Conservation (phyloP, 495 filamentous ascomycete species). For the Aspergillus affinis region DNA sequence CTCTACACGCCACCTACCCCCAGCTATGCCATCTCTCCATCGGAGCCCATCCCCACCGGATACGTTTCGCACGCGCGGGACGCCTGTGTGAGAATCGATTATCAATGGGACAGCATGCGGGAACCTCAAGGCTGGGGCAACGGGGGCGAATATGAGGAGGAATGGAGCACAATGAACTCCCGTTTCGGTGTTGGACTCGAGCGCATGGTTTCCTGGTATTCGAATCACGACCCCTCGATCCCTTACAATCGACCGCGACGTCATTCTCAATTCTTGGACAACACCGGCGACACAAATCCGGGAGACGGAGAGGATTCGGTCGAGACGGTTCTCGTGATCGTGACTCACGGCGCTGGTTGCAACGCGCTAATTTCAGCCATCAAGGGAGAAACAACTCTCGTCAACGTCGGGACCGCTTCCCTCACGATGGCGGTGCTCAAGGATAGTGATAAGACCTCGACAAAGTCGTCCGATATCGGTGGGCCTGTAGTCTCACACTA, state of each 20-base stretch:
- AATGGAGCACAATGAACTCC: conserved; percentile 93
- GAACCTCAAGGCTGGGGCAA: conserved; percentile 74
- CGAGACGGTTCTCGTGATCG: conserved; percentile 82
- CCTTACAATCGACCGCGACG: conserved; percentile 13
- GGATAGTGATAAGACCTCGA: conserved; percentile 35
- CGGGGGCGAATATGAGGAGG: conserved; percentile 85
- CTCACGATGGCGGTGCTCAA: conserved; percentile 85
- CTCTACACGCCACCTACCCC: conserved; percentile 75
- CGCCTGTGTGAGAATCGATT: conserved; percentile 81
- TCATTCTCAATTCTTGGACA: conserved; percentile 4
- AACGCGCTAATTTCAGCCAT: conserved; percentile 93
- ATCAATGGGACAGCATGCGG: conserved; percentile 91
- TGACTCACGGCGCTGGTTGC: conserved; percentile 97
- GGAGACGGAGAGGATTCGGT: conserved; percentile 57
- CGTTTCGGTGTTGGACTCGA: conserved; percentile 77
- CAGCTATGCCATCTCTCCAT: conserved; percentile 76
- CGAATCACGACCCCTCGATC: conserved; percentile 47
- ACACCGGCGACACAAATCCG: conserved; percentile 14
- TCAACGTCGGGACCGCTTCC: conserved; percentile 86
- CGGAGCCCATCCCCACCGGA: conserved; percentile 78
- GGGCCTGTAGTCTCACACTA: conserved; percentile 22
- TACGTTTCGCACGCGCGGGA: conserved; percentile 93
- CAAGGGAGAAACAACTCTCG: conserved; percentile 81
- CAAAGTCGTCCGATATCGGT: conserved; percentile 15
- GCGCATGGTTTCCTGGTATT: conserved; percentile 79